These are phyloP conservation scores for Globisporangium heterothallicum DNA, from an alignment of 352 stramenopile genomes.

Conservation along the genomic window DNA sequence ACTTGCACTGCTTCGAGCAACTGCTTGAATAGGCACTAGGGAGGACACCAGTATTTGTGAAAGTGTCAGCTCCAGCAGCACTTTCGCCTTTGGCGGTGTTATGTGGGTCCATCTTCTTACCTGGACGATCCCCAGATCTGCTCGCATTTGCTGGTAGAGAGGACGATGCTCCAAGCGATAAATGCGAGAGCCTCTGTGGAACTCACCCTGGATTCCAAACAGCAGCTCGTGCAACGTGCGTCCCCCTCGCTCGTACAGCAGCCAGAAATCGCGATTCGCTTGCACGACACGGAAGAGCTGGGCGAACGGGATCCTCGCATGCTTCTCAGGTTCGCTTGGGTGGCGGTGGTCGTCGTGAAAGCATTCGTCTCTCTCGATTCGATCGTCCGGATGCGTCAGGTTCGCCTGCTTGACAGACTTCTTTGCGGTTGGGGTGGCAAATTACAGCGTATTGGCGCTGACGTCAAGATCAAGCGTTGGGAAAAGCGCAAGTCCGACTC, in stretches of 20 bases:
- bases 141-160: conserved; percentile 7
- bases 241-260: conserved; percentile 6
- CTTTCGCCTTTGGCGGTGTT: neutral
- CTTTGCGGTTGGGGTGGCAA: neutral
- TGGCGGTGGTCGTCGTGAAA: too few relatives aligned
- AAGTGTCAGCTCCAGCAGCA: neutral
- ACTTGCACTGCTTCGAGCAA: conserved; percentile 5
- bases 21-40: conserved; percentile 1
- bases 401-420: too few relatives aligned
- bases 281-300: conserved; percentile 1
- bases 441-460: neutral
- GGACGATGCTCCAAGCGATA: neutral
- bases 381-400: too few relatives aligned
- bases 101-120: neutral
- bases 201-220: conserved; percentile 5
- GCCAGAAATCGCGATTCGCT: conserved; percentile 5
- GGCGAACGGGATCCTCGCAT: neutral
- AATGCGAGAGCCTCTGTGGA: conserved; percentile 6
- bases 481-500: conserved; percentile 1
- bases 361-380: neutral
- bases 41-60: too few relatives aligned
- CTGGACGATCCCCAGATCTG: conserved; percentile 2
- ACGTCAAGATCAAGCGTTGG: neutral
- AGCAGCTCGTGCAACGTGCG: conserved; percentile 1
- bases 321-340: too few relatives aligned